Percentiles rank a stretch among this genome's conserved stretches.
Conservation (phyloP, 2,329 filamentous ascomycete genomes). For the Alternaria sp. region DNA sequence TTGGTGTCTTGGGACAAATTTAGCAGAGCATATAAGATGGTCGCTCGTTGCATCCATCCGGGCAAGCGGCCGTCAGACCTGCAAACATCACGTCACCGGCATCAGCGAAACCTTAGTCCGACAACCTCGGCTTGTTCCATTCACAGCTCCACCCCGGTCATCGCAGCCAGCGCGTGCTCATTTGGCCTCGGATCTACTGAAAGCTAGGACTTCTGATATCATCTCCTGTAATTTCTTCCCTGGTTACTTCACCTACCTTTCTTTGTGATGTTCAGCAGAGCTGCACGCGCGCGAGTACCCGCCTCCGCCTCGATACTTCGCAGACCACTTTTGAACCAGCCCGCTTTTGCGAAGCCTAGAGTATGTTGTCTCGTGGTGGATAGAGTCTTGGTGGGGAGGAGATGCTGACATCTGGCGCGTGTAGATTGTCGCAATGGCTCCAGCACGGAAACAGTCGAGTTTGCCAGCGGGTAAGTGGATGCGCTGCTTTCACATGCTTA, state of each 20-base stretch:
- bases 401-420: conserved; percentile 12
- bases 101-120: conserved; percentile 21
- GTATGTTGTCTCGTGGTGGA: conserved; percentile 25
- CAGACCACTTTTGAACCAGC: conserved; percentile 36
- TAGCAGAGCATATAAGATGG: background rate
- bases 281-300: conserved; percentile 48
- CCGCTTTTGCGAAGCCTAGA: conserved; percentile 30
- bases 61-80: conserved; percentile 14
- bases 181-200: conserved; percentile 30
- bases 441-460: conserved; percentile 51
- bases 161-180: conserved; percentile 26
- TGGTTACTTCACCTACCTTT: conserved; percentile 11
- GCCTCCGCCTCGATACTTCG: conserved; percentile 48
- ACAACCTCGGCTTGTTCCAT: conserved; percentile 10
- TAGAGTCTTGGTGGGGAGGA: background rate
- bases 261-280: conserved; percentile 50
- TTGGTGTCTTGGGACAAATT: background rate
- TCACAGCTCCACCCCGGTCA: conserved; percentile 23
- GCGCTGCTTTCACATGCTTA: conserved; percentile 18
- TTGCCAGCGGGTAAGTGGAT: conserved; percentile 54
- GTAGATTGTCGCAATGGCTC: conserved; percentile 47
- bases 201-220: conserved; percentile 22
- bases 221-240: conserved; percentile 12
- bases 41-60: conserved; percentile 4
- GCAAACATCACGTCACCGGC: conserved; percentile 12